Conservation (phyloP, 2,329 filamentous ascomycete species). For the Penicillium sp. region DNA sequence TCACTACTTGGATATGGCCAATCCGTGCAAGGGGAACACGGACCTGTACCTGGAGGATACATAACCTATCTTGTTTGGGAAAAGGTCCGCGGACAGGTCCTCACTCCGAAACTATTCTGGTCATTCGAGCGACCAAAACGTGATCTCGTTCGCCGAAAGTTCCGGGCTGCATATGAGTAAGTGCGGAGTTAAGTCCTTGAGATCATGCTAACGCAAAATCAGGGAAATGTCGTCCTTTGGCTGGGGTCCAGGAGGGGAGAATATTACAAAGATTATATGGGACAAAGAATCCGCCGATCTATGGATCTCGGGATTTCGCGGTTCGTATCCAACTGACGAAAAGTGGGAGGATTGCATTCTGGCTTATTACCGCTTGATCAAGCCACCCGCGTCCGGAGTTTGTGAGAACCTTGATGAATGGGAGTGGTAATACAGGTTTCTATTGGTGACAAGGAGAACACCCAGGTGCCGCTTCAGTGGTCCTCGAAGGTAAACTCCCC, state of each 20-base stretch:
- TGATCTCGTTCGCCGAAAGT: conserved; percentile 2
- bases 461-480: background rate
- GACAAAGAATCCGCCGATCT: background rate
- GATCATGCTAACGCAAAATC: conserved; percentile 1
- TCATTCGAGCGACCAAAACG: conserved; percentile 3
- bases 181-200: background rate
- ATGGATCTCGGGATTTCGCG: conserved; percentile 3
- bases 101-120: background rate
- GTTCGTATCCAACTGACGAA: background rate
- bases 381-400: background rate
- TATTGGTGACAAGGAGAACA: conserved; percentile 1
- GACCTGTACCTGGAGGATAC: conserved; percentile 6
- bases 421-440: conserved; percentile 1
- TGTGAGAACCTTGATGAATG: conserved; percentile 1
- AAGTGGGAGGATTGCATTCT: conserved; percentile 2
- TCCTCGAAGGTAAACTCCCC: background rate
- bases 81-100: conserved; percentile 2
- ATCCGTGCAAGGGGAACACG: conserved; percentile 1
- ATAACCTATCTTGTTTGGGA: conserved; percentile 4
- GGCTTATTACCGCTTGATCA: background rate
- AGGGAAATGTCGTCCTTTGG: conserved; percentile 4
- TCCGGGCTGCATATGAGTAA: conserved; percentile 5
- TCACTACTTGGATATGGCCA: conserved; percentile 4
- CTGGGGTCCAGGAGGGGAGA: conserved; percentile 1
- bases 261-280: conserved; percentile 4